These are phyloP conservation scores for Canariomyces notabilis DNA, from an alignment of 2,329 filamentous ascomycete species.

Conservation along the genomic window DNA sequence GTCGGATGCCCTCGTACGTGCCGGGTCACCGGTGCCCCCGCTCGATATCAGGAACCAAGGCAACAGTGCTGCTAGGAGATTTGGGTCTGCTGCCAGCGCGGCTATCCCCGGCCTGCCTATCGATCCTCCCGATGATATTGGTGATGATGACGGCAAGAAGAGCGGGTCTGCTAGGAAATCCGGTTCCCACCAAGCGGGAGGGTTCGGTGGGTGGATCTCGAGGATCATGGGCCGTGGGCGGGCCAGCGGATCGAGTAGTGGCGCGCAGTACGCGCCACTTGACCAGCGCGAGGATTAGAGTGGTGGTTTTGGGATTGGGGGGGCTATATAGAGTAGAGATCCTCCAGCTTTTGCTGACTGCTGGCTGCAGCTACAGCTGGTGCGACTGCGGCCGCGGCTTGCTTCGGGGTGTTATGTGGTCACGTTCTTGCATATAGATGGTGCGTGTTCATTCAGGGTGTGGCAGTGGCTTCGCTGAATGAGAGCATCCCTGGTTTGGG, in stretches of 20 bases:
- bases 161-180: slow-evolving; percentile 28
- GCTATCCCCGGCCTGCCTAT: slow-evolving; percentile 79
- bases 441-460: slow-evolving; percentile 13
- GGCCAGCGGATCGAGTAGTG: slow-evolving; percentile 30
- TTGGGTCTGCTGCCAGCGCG: slow-evolving; percentile 50
- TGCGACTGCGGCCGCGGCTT: background rate
- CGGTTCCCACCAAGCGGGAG: slow-evolving; percentile 27
- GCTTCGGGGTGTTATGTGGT: background rate
- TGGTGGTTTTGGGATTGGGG: background rate
- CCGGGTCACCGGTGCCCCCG: slow-evolving; percentile 73
- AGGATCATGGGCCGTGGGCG: slow-evolving; percentile 38
- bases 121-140: slow-evolving; percentile 63
- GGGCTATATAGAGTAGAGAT: slow-evolving; percentile 7
- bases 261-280: slow-evolving; percentile 37
- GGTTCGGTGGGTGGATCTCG: slow-evolving; percentile 47
- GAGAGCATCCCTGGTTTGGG: no score
- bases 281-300: slow-evolving; percentile 37
- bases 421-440: slow-evolving; percentile 22
- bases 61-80: slow-evolving; percentile 26
- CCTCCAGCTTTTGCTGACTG: background rate
- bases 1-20: slow-evolving; percentile 73
- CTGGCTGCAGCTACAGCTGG: background rate
- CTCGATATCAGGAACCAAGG: slow-evolving; percentile 60
- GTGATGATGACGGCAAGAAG: slow-evolving; percentile 41
- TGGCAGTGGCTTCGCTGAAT: background rate